Conservation (phyloP, 1,284 basidiomycete genomes). For the Ustilago hordei region DNA sequence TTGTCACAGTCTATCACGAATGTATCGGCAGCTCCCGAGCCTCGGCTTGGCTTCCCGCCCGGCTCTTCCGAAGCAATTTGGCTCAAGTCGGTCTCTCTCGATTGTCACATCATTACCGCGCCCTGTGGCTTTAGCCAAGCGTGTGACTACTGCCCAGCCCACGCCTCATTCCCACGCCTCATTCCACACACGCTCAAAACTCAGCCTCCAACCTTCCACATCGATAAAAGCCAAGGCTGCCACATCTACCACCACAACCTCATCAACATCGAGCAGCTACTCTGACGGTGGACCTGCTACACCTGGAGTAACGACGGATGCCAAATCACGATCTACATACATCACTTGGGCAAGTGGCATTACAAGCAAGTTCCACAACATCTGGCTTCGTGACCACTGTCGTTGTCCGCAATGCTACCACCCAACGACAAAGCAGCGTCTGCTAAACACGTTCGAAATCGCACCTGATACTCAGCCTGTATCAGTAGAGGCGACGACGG, state of each 20-base stretch:
- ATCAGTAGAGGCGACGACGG: constrained; percentile 75
- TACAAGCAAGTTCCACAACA: constrained; percentile 72
- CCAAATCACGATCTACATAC: constrained; percentile 27
- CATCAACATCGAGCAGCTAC: constrained; percentile 22
- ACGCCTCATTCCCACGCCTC: neutral
- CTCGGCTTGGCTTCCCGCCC: constrained; percentile 15
- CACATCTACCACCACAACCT: constrained; percentile 6
- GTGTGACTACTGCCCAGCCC: neutral
- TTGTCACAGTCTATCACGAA: constrained; percentile 2
- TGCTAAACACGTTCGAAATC: constrained; percentile 89
- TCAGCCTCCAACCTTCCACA: constrained; percentile 5
- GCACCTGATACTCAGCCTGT: constrained; percentile 79
- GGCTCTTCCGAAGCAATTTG: constrained; percentile 23
- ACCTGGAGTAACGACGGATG: constrained; percentile 34
- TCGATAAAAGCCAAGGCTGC: constrained; percentile 16
- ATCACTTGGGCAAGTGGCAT: constrained; percentile 52
- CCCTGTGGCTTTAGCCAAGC: neutral
- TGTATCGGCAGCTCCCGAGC: constrained; percentile 36
- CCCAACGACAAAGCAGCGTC: constrained; percentile 86
- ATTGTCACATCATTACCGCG: constrained; percentile 10
- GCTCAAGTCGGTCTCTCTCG: constrained; percentile 8
- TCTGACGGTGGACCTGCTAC: constrained; percentile 27
- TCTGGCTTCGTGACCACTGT: constrained; percentile 87
- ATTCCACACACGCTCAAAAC: constrained; percentile 16
- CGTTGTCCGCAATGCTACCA: constrained; percentile 90